A percentile compares a stretch with the other conserved stretches of the same genome.
Evolutionary conservation across 73 alveolate genomes (phyloP).

Genomic region (Blepharisma stoltei): DNA sequence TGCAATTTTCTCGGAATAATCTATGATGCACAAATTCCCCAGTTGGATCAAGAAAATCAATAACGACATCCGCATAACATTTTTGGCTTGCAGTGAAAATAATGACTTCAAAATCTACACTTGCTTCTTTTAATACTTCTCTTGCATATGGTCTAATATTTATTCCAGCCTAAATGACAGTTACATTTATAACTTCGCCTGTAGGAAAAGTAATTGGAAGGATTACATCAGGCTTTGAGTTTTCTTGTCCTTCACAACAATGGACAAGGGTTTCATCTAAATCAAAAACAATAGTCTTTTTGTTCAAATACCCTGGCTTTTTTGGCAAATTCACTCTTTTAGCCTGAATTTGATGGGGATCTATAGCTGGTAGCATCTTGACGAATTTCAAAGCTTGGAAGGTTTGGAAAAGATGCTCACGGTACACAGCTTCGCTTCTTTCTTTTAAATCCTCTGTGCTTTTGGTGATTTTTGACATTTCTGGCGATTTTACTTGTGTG

Average conservation of each 20-base stretch:
- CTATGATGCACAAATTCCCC: slow-evolving; percentile 47
- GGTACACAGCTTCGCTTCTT: too few relatives aligned
- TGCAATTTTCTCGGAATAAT: slow-evolving; percentile 59
- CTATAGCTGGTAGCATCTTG: too few relatives aligned
- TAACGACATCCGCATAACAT: slow-evolving; percentile 53
- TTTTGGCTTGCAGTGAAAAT: slow-evolving; percentile 62
- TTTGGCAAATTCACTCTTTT: too few relatives aligned
- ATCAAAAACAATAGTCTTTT: slow-evolving; percentile 42
- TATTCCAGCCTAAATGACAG: slow-evolving; percentile 36
- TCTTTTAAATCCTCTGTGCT: too few relatives aligned
- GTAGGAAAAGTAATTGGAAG: slow-evolving; percentile 37
- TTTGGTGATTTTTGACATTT: too few relatives aligned
- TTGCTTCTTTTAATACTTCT: slow-evolving; percentile 41
- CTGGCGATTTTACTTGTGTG: too few relatives aligned
- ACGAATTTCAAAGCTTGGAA: too few relatives aligned
- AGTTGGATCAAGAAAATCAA: slow-evolving; percentile 62
- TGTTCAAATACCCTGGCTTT: too few relatives aligned
- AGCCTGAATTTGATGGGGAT: too few relatives aligned
- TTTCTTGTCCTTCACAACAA: slow-evolving; percentile 39
- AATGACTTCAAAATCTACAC: slow-evolving; percentile 51
- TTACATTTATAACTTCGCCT: slow-evolving; percentile 30
- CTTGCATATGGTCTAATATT: slow-evolving; percentile 61
- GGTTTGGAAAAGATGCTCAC: too few relatives aligned
- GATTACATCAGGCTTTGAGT: slow-evolving; percentile 34
- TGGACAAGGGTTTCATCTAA: slow-evolving; percentile 53